These are phyloP conservation scores for Craspedostauros australis DNA, from an alignment of 108 stramenopile species.

Conservation along the genomic window DNA sequence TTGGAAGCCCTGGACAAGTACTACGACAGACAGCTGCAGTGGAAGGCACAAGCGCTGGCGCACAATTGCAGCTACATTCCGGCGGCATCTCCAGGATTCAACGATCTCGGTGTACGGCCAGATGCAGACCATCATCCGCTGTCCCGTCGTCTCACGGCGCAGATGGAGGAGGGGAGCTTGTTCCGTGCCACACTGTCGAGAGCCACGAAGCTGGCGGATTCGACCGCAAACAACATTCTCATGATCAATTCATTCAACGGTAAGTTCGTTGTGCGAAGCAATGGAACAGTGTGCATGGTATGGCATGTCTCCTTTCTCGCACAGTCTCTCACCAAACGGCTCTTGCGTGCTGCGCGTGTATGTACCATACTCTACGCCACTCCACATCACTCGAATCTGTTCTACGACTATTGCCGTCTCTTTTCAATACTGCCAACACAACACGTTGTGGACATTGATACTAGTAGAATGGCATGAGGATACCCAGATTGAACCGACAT, in stretches of 20 bases:
- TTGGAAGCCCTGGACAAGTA: slow-evolving; percentile 1
- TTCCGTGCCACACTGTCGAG: slow-evolving; percentile 9
- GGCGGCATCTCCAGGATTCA: slow-evolving; percentile 4
- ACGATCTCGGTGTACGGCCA: slow-evolving; percentile 14
- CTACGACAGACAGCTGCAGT: slow-evolving; percentile 2
- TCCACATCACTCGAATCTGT: too few species aligned
- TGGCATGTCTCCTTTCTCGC: too few species aligned
- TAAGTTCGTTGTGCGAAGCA: too few species aligned
- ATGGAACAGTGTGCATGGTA: too few species aligned
- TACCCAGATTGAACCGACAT: slow-evolving; percentile 30
- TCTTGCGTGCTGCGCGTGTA: too few species aligned
- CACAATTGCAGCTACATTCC: slow-evolving; percentile 9
- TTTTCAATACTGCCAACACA: slow-evolving; percentile 20
- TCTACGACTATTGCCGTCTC: neutral
- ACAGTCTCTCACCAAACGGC: too few species aligned
- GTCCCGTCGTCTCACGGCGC: slow-evolving; percentile 5
- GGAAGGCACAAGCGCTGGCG: slow-evolving; percentile 3
- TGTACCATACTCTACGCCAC: too few species aligned
- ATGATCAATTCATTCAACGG: slow-evolving; percentile 30
- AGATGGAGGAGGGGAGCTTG: slow-evolving; percentile 7
- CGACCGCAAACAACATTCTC: slow-evolving; percentile 2
- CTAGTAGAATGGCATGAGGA: slow-evolving; percentile 20
- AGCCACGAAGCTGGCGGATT: slow-evolving; percentile 13
- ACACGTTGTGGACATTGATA: too few species aligned
- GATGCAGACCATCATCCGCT: slow-evolving; percentile 15